These are phyloP conservation scores for Trypanosoma conorhini DNA, from an alignment of 208 protist species.

Conservation along the genomic window DNA sequence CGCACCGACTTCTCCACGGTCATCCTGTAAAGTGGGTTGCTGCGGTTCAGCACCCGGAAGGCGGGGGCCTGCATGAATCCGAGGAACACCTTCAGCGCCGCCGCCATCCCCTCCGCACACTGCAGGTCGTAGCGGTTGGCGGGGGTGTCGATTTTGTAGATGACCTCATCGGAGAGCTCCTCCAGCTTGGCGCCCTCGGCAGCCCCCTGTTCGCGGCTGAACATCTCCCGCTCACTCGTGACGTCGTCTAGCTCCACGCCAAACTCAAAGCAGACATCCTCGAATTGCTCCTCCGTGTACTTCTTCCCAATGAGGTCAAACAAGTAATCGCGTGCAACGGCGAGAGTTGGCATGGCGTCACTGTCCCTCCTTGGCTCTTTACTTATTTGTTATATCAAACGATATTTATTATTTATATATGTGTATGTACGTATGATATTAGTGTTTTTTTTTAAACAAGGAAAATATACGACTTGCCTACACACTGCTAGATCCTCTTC, in stretches of 20 bases:
- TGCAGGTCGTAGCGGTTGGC: conserved; percentile 99
- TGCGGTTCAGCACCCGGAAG: conserved; percentile 63
- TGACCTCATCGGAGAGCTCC: conserved; percentile 86
- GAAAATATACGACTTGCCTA: too few relatives aligned
- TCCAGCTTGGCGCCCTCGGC: conserved; percentile 24
- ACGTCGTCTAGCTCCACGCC: conserved; percentile 99
- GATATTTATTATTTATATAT: background rate
- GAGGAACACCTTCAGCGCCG: conserved; percentile 92
- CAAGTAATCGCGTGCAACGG: conserved; percentile 75
- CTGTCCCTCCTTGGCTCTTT: conserved; percentile 21
- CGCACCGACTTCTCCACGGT: conserved; percentile 80
- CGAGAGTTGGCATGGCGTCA: conserved; percentile 83
- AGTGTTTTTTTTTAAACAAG: background rate
- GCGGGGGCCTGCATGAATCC: conserved; percentile 58
- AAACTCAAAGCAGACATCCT: conserved; percentile 98
- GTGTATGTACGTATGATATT: background rate
- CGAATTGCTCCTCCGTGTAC: conserved; percentile 95
- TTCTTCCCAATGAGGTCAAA: conserved; percentile 71
- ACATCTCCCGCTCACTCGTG: conserved; percentile 95
- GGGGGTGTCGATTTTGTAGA: conserved; percentile 99
- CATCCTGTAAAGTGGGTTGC: conserved; percentile 80
- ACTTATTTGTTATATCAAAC: background rate
- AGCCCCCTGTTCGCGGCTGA: conserved; percentile 84
- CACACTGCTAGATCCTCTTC: background rate
- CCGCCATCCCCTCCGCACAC: conserved; percentile 93